Conservation (phyloP, 352 stramenopile species). For the Pythium brachiatum region DNA sequence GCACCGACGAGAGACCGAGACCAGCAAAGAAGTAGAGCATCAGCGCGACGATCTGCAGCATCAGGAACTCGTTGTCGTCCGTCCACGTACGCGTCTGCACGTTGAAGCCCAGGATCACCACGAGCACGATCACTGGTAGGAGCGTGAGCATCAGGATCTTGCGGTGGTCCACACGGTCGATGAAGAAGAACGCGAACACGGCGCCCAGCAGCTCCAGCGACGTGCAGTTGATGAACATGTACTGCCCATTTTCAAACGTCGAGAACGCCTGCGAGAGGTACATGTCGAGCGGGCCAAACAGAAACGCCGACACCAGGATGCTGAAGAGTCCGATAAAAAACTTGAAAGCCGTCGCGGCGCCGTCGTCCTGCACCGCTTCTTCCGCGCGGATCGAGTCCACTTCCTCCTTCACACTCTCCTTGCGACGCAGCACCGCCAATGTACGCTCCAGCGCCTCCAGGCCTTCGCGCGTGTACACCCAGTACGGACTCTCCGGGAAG, state of each 20-base stretch:
- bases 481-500: constrained; percentile 84
- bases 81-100: constrained; percentile 45
- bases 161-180: constrained; percentile 75
- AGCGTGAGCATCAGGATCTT: constrained; percentile 71
- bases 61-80: constrained; percentile 53
- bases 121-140: constrained; percentile 41
- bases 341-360: constrained; percentile 50
- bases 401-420: constrained; percentile 70
- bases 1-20: constrained; percentile 65
- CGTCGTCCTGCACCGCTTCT: constrained; percentile 38
- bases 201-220: constrained; percentile 65
- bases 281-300: constrained; percentile 68
- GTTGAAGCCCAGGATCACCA: constrained; percentile 57
- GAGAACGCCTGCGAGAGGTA: constrained; percentile 65
- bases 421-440: constrained; percentile 68
- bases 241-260: constrained; percentile 56
- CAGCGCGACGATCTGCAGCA: constrained; percentile 67
- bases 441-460: constrained; percentile 72
- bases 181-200: constrained; percentile 85
- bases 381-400: constrained; percentile 78
- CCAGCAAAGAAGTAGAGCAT: constrained; percentile 80
- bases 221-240: constrained; percentile 81
- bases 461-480: constrained; percentile 77
- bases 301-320: constrained; percentile 69
- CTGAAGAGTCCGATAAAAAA: constrained; percentile 61